phyloP scores from a whole-genome alignment of 768 basidiomycete genomes.

The Suillus decipiens region DNA sequence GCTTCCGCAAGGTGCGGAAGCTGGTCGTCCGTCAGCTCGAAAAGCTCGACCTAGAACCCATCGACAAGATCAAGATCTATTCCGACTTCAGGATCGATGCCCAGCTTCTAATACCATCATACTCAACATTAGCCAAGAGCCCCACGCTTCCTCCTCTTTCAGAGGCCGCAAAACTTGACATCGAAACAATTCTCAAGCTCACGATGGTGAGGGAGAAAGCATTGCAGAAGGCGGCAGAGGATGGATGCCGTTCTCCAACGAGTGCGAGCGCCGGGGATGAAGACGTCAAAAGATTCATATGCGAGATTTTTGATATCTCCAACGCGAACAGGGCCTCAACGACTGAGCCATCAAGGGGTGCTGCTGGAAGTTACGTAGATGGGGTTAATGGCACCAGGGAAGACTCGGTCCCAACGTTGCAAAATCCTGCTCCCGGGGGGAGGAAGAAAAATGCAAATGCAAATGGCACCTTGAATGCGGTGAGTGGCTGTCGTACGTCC shows the following conservation, averaged over 20 bases:
- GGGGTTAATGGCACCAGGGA: not conserved
- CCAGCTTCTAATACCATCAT: constrained; percentile 51
- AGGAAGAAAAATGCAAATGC: not conserved
- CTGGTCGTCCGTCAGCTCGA: constrained; percentile 60
- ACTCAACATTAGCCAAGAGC: constrained; percentile 52
- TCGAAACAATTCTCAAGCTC: constrained; percentile 54
- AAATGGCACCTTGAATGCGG: not conserved
- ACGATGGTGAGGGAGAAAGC: constrained; percentile 53
- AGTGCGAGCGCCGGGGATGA: constrained; percentile 29
- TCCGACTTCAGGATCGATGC: constrained; percentile 51
- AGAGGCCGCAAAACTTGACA: constrained; percentile 58
- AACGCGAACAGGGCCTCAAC: not conserved
- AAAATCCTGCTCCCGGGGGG: not conserved
- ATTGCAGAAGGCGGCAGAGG: constrained; percentile 35
- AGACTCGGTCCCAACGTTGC: not conserved
- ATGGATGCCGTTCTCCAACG: constrained; percentile 30
- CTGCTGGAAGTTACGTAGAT: not conserved
- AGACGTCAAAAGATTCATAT: constrained; percentile 30
- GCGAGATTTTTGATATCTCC: constrained; percentile 33
- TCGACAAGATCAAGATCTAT: constrained; percentile 60
- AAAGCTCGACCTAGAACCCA: constrained; percentile 42
- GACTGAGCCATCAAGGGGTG: too few species aligned
- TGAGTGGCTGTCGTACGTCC: not conserved
- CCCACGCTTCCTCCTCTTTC: constrained; percentile 49
- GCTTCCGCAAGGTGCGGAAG: constrained; percentile 49